Conservation (phyloP, 2,329 filamentous ascomycete species). For the Calonectria crousiana region DNA sequence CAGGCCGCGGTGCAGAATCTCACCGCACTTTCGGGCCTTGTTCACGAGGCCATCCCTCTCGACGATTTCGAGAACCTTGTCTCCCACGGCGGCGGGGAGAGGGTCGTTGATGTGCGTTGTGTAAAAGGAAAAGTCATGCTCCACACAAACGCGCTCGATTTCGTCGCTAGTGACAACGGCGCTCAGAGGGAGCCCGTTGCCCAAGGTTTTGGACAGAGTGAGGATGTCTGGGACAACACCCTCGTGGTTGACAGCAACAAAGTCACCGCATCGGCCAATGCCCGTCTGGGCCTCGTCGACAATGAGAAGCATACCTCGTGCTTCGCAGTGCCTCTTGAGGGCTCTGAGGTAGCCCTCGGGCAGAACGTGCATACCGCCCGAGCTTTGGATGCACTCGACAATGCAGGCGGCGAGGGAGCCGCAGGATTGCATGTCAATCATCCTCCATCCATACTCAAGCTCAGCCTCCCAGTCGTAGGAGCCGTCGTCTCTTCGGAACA, state of each 20-base stretch:
- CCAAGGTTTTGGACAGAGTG: slow-evolving; percentile 71
- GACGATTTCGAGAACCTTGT: slow-evolving; percentile 73
- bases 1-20: slow-evolving; percentile 61
- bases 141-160: slow-evolving; percentile 62
- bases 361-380: slow-evolving; percentile 70
- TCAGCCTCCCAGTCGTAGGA: slow-evolving; percentile 73
- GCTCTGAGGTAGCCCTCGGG: slow-evolving; percentile 69
- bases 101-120: slow-evolving; percentile 75
- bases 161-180: slow-evolving; percentile 67
- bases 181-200: slow-evolving; percentile 69
- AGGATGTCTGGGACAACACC: slow-evolving; percentile 69
- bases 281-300: slow-evolving; percentile 73
- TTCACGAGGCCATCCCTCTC: slow-evolving; percentile 65
- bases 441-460: slow-evolving; percentile 69
- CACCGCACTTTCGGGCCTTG: slow-evolving; percentile 58
- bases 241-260: slow-evolving; percentile 70
- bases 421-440: slow-evolving; percentile 70
- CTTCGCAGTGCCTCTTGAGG: slow-evolving; percentile 66
- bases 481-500: slow-evolving; percentile 69
- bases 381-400: slow-evolving; percentile 71
- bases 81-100: slow-evolving; percentile 68
- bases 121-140: slow-evolving; percentile 66
- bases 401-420: slow-evolving; percentile 75
- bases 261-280: slow-evolving; percentile 67
- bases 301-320: slow-evolving; percentile 70